Percentiles rank a stretch among this genome's conserved stretches.
phyloP scores from a whole-genome alignment of 768 basidiomycete species.

The Porpolomopsis calyptriformis region DNA sequence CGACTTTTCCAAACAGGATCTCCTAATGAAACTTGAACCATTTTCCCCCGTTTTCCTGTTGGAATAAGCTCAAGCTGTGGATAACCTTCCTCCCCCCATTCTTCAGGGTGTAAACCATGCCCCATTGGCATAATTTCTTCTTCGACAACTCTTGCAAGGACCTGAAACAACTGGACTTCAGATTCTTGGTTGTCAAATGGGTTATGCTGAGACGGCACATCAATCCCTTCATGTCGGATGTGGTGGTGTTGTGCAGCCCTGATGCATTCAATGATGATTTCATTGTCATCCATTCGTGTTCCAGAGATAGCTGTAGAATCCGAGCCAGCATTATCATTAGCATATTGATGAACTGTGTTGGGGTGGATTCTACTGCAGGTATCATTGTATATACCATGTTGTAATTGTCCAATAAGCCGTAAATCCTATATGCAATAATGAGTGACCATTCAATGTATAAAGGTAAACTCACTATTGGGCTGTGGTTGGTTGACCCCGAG shows the following conservation, averaged over 20 bases:
- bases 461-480: conserved; percentile 11
- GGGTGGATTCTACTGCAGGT: neutral
- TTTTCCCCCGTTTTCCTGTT: conserved; percentile 3
- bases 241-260: neutral
- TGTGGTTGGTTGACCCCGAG: conserved; percentile 16
- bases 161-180: neutral
- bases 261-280: neutral
- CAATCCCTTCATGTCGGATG: neutral
- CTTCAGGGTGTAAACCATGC: conserved; percentile 10
- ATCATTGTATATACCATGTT: conserved; percentile 4
- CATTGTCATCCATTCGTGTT: too few species aligned
- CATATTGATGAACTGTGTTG: neutral
- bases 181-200: neutral
- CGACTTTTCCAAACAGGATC: neutral
- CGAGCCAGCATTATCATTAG: too few species aligned
- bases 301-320: neutral
- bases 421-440: conserved; percentile 5
- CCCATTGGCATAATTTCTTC: conserved; percentile 3
- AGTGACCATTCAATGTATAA: neutral
- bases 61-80: conserved; percentile 5
- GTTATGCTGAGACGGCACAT: neutral
- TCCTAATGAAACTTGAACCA: conserved; percentile 4
- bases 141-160: neutral
- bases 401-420: conserved; percentile 4
- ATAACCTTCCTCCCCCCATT: conserved; percentile 12